A percentile compares a stretch with the other conserved stretches of the same genome.
These are phyloP conservation scores for Cyathus striatus DNA, from an alignment of 768 basidiomycete genomes.

Conservation along the genomic window DNA sequence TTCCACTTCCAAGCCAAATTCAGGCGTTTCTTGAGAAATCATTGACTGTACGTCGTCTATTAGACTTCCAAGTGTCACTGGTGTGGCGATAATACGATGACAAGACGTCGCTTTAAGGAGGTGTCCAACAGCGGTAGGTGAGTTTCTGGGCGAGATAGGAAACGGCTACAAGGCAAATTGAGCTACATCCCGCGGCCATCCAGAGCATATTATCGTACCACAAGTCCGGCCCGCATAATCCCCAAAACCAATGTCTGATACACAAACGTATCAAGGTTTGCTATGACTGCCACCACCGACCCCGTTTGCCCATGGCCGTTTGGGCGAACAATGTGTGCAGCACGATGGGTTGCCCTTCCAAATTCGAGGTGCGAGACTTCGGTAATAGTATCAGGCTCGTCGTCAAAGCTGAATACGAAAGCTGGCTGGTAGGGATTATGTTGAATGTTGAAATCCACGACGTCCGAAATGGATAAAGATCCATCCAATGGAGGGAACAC, in stretches of 20 bases:
- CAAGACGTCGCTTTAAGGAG: slow-evolving; percentile 30
- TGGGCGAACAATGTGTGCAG: slow-evolving; percentile 33
- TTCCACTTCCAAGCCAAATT: slow-evolving; percentile 18
- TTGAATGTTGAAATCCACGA: slow-evolving; percentile 26
- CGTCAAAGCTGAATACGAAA: slow-evolving; percentile 22
- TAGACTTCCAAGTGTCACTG: slow-evolving; percentile 18
- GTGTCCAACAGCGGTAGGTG: slow-evolving; percentile 25
- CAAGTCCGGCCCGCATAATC: slow-evolving; percentile 26
- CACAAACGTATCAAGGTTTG: slow-evolving; percentile 25
- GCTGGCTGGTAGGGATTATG: slow-evolving; percentile 24
- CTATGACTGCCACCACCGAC: slow-evolving; percentile 29
- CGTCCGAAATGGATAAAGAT: slow-evolving; percentile 24
- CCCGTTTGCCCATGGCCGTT: slow-evolving; percentile 21
- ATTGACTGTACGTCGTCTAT: slow-evolving; percentile 19
- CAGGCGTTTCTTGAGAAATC: slow-evolving; percentile 12
- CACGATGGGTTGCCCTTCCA: slow-evolving; percentile 36
- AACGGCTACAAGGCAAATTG: slow-evolving; percentile 24
- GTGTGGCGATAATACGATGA: slow-evolving; percentile 23
- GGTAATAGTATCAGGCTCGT: slow-evolving; percentile 9
- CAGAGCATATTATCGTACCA: slow-evolving; percentile 16
- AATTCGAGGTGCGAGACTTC: slow-evolving; percentile 37
- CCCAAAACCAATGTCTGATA: slow-evolving; percentile 38
- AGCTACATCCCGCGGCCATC: neutral
- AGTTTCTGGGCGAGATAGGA: slow-evolving; percentile 33
- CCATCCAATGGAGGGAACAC: slow-evolving; percentile 22